Evolutionary conservation across 208 protist species (phyloP).

Genomic region (Leishmania major): DNA sequence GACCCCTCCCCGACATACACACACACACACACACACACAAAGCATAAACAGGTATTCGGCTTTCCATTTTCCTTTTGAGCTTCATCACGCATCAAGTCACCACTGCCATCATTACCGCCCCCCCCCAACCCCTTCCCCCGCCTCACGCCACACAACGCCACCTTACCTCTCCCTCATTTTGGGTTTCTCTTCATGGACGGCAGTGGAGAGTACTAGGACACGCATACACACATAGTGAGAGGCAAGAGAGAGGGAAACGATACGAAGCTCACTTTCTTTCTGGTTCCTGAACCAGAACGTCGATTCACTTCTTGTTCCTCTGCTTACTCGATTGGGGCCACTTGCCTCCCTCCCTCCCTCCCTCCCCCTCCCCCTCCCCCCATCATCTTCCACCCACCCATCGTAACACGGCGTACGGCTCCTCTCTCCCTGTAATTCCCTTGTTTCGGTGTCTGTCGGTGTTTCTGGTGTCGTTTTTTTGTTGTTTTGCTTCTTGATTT

Average conservation of each 20-base stretch:
- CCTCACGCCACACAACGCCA: not conserved
- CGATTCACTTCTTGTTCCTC: not conserved
- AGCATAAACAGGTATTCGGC: not conserved
- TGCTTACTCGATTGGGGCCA: not conserved
- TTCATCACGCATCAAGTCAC: not conserved
- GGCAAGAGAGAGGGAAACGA: not conserved
- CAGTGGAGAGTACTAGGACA: not conserved
- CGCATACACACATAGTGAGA: not conserved
- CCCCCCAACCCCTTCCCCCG: not conserved
- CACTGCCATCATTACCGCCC: not conserved
- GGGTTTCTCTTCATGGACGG: not conserved
- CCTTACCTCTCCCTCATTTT: slow-evolving; percentile 1
- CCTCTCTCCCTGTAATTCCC: not conserved
- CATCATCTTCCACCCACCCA: not conserved
- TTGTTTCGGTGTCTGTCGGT: not conserved
- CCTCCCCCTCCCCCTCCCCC: not conserved
- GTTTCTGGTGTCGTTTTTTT: not conserved
- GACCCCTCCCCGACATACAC: not conserved
- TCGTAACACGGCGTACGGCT: not conserved
- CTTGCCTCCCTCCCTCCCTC: not conserved
- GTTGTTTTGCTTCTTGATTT: not conserved
- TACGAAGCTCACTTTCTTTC: not conserved
- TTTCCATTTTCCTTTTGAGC: not conserved
- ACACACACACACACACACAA: not conserved
- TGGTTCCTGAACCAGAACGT: not conserved